These are phyloP conservation scores for Scleromitrula shiraiana DNA, from an alignment of 2,329 filamentous ascomycete genomes.

Conservation along the genomic window DNA sequence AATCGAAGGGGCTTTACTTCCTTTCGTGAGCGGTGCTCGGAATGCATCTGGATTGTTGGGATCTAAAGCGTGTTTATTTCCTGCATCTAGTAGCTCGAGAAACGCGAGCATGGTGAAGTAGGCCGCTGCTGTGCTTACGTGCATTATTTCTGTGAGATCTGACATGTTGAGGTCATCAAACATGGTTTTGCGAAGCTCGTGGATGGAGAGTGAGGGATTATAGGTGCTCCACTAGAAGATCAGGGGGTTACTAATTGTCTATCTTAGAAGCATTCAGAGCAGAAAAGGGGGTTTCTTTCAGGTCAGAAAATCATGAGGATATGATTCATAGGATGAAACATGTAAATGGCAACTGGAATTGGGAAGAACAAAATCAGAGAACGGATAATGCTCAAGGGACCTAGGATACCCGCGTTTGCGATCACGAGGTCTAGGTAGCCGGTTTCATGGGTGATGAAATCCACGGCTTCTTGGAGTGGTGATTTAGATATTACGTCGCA, in stretches of 20 bases:
- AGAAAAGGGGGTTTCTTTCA: too few species aligned
- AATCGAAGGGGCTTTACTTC: conserved; percentile 20
- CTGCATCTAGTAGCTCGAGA: conserved; percentile 56
- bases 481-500: background rate
- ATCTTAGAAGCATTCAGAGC: too few species aligned
- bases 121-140: conserved; percentile 55
- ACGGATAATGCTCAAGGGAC: too few species aligned
- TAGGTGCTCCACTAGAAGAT: too few species aligned
- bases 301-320: too few species aligned
- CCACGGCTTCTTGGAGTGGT: background rate
- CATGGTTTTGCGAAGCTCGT: background rate
- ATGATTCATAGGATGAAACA: too few species aligned
- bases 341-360: too few species aligned
- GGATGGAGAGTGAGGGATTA: background rate
- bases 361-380: too few species aligned
- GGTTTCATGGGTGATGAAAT: background rate
- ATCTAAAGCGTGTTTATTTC: conserved; percentile 42
- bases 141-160: conserved; percentile 50
- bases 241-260: too few species aligned
- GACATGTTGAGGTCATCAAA: conserved; percentile 49
- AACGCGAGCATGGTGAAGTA: conserved; percentile 64
- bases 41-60: conserved; percentile 22
- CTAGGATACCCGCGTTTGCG: background rate
- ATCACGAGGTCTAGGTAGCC: background rate
- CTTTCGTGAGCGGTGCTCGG: conserved; percentile 12